Base-by-base conservation (phyloP, 116 monocot genomes). In the Dioscorea cayenensis region DNA sequence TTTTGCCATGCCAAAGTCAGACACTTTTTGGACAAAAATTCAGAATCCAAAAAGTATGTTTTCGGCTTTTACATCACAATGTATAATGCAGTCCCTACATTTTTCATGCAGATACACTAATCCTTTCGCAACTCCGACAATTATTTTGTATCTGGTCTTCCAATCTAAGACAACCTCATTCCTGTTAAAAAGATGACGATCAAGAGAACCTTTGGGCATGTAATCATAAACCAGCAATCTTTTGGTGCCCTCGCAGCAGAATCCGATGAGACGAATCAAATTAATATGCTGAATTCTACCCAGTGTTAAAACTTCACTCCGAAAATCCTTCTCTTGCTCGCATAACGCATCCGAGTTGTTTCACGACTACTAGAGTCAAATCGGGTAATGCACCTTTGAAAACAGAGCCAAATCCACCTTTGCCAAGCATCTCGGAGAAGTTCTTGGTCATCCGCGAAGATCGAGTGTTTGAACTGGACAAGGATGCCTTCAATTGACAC, bases 1-100 rank as follows among this genome's bases (percentile, higher is more conserved):
- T 79, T 79, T 86, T 5, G 86, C 82, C 64, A 86, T 28, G 7
- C 86, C 86, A 64, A 86, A 80, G 64, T 86, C 79, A 9, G 79
- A 55, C 21, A 86, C 77, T 61, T 80, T 80, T 86, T 4, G 86
- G 79, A 6, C 38, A 36, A 20, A 20, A 86, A 73, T 3, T 70
- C 65, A 13, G 17, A 10, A 51, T 86, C 86, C 7, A 87, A 32
- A 32, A 19, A 87, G 80, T 64, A 87, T 78, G 77, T 87, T 87
- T 4, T 80, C 83, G 13, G 87, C 77, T 67, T 87, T 87, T 17
- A 67, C 22, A 36, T 67, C 67, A 38, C 67, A 67, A 22, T 67
- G 67, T 16, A 67, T 43, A 36, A 65, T 67, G 48, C 65, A 20
- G 22, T 25, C 64, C 50, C 65, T 73, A 51, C 73, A 65, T 51